These are phyloP conservation scores for Sporormia fimetaria DNA, from an alignment of 495 filamentous ascomycete species.

Conservation along the genomic window DNA sequence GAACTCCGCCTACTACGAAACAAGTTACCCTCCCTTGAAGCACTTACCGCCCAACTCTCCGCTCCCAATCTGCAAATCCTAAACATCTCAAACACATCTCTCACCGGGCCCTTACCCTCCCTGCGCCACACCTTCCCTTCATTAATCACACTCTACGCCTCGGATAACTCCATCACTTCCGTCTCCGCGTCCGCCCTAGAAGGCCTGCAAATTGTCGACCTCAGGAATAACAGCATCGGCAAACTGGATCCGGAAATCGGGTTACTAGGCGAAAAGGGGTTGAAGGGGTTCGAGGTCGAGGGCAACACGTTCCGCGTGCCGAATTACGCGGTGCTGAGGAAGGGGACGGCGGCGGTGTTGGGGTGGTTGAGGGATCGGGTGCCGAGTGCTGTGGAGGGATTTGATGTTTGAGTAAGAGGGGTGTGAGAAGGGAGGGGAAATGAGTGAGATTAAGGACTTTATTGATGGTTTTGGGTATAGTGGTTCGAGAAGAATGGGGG, in stretches of 20 bases:
- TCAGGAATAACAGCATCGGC: slow-evolving; percentile 71
- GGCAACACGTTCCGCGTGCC: slow-evolving; percentile 81
- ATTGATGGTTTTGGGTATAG: neutral
- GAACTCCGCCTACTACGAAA: slow-evolving; percentile 64
- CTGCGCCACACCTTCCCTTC: slow-evolving; percentile 50
- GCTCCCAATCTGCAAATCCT: slow-evolving; percentile 64
- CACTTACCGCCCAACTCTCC: slow-evolving; percentile 49
- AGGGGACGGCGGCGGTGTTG: slow-evolving; percentile 78
- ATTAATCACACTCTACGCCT: slow-evolving; percentile 53
- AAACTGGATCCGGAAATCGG: slow-evolving; percentile 68
- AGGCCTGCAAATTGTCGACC: slow-evolving; percentile 65
- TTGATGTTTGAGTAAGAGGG: neutral
- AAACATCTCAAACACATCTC: slow-evolving; percentile 68
- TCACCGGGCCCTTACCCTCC: slow-evolving; percentile 51
- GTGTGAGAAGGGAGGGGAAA: neutral
- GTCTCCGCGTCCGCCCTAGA: slow-evolving; percentile 61
- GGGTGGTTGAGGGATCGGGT: slow-evolving; percentile 73
- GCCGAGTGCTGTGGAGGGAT: slow-evolving; percentile 45
- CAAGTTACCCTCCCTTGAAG: slow-evolving; percentile 51
- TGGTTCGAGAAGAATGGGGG: too few relatives aligned
- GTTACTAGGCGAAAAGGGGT: slow-evolving; percentile 47
- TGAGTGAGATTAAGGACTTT: neutral
- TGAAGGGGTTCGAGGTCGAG: slow-evolving; percentile 52
- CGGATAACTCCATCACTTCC: slow-evolving; percentile 64
- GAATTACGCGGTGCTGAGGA: slow-evolving; percentile 72